Evolutionary conservation across 2,329 filamentous ascomycete genomes (phyloP), one percentile per base, ranked within the genome.

Genomic region (Aspergillus fijiensis): DNA sequence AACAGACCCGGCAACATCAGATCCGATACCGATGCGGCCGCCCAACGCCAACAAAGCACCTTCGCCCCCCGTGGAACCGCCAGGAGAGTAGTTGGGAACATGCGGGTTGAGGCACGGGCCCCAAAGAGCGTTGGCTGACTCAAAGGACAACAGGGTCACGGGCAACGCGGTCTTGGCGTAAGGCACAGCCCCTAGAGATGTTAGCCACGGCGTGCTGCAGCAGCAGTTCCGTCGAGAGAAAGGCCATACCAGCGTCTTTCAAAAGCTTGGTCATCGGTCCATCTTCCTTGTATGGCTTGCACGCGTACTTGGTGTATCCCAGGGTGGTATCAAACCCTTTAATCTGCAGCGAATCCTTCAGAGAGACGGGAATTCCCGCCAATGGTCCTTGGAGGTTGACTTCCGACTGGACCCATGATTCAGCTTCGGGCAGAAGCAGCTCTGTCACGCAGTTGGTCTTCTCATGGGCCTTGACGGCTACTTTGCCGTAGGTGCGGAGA

Each of bases 161-260:
- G 93, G 94, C 2, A 96, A 74, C 63, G 95, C 95, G 0, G 93
- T 97, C 81, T 97, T 98, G 64, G 93, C 91, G 72, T 96, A 96
- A 0, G 93, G 93, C 2, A 97, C 84, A 0, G 93, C 92, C 23
- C 93, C 85, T 81, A 39, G n/a, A 35, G 33, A 31, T 25, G 39
- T 69, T 33, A 68, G 56, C 45, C 42, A 49, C 19, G 0, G 23
- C 42, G 16, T 4, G 31, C 25, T 14, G 2, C 33, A 58, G 5
- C 14, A 16, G 21, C 45, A 4, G 19, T 19, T 6, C 9, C 10
- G n/a, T 6, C 4, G 49, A 10, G 4, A 23, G 21, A 1, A 47
- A 52, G 45, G 7, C 62, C 66, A 56, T 70, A 80, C 80, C 90
- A 2, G 92, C 91, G 72, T 95, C 90, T 71, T 96, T 96, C 55